Percentiles rank a stretch among this genome's conserved stretches.
These are phyloP conservation scores for Eucalyptus rudis DNA, from an alignment of 345 rosid species.

Conservation along the genomic window DNA sequence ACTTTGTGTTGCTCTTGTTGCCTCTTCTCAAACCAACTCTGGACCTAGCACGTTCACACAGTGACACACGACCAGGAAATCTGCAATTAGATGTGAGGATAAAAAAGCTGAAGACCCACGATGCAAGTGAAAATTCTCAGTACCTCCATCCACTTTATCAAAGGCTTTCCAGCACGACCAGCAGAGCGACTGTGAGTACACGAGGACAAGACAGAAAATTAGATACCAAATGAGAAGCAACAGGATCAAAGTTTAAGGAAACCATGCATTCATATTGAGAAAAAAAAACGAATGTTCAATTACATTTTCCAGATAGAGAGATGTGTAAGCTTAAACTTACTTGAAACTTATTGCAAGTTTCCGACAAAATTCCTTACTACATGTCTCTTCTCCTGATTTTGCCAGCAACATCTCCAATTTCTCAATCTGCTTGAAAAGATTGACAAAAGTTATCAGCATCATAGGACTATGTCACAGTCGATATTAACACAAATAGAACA, in stretches of 20 bases:
- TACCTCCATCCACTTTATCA: conserved; percentile 53
- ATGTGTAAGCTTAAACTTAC: conserved; percentile 14
- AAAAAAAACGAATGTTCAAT: neutral
- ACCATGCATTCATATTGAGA: neutral
- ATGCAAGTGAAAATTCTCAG: neutral
- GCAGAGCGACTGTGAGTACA: conserved; percentile 41
- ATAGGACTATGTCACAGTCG: neutral
- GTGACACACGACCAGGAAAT: neutral
- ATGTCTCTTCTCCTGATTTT: conserved; percentile 12
- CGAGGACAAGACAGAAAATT: neutral
- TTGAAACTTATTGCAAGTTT: conserved; percentile 47
- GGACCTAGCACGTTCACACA: conserved; percentile 14
- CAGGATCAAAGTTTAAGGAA: neutral
- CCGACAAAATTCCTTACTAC: conserved; percentile 32
- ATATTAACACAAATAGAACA: neutral
- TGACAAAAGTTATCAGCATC: neutral
- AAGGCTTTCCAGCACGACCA: conserved; percentile 65
- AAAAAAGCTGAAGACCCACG: neutral
- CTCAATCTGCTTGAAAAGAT: conserved; percentile 16
- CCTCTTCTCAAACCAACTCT: conserved; percentile 28
- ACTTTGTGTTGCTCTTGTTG: conserved; percentile 8
- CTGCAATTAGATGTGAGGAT: neutral
- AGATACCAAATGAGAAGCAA: neutral
- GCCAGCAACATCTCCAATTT: conserved; percentile 41
- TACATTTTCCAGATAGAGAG: neutral